A percentile compares a stretch with the other conserved stretches of the same genome.
Conservation (phyloP, 805 yeast genomes). For the Myxozyma udenii region DNA sequence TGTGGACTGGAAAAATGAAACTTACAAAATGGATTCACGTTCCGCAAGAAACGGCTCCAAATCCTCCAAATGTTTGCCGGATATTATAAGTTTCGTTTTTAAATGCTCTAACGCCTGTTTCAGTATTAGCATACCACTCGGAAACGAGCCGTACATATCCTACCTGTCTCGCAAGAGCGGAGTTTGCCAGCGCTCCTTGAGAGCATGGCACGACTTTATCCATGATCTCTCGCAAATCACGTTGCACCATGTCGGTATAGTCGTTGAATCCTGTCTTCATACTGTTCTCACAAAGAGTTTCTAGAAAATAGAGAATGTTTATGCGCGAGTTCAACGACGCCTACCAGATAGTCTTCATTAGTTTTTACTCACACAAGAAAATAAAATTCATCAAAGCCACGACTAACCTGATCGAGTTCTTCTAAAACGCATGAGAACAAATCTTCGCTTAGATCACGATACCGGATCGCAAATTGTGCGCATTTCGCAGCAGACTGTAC, state of each 20-base stretch:
- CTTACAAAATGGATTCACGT: conserved; percentile 5
- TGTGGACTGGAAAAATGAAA: conserved; percentile 4
- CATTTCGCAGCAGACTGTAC: conserved; percentile 45
- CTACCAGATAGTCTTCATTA: conserved; percentile 12
- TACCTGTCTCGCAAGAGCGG: conserved; percentile 23
- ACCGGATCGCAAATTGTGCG: conserved; percentile 55
- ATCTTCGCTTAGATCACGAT: conserved; percentile 59
- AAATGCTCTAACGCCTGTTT: conserved; percentile 26
- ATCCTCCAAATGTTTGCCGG: conserved; percentile 22
- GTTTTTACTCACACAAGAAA: background rate
- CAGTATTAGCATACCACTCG: background rate
- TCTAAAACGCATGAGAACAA: conserved; percentile 65
- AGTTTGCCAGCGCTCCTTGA: conserved; percentile 31
- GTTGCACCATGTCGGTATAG: conserved; percentile 34
- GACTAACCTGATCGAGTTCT: conserved; percentile 44
- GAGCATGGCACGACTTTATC: conserved; percentile 36
- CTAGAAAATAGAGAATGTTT: conserved; percentile 67
- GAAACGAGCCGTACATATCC: background rate
- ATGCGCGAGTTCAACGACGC: conserved; percentile 59
- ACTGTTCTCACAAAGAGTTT: conserved; percentile 48
- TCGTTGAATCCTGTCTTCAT: conserved; percentile 34
- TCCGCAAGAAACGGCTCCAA: conserved; percentile 18
- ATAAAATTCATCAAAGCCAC: background rate
- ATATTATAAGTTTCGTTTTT: conserved; percentile 12
- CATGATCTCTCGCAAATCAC: conserved; percentile 35